Evolutionary conservation across 2,329 filamentous ascomycete species (phyloP).

Genomic region (Chrysosporium keratinophilum): DNA sequence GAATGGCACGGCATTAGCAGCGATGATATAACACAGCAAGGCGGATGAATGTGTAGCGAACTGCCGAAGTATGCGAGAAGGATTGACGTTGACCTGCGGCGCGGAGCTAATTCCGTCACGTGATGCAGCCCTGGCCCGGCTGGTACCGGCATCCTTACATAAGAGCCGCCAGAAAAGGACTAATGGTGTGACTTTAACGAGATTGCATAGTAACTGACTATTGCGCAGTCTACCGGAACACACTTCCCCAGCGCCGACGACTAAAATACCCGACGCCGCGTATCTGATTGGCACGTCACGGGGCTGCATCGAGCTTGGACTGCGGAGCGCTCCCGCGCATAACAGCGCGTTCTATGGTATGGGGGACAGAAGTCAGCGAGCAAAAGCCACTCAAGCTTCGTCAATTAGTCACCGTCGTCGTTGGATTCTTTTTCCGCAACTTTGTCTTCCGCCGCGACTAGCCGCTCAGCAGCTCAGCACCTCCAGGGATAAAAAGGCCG

Average conservation of each 20-base stretch:
- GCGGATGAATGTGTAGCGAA: no score
- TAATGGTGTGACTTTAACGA: background rate
- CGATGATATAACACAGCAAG: no score
- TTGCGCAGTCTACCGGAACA: background rate
- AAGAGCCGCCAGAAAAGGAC: background rate
- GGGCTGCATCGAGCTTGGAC: background rate
- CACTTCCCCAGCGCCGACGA: background rate
- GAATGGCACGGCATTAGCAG: no score
- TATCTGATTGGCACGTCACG: background rate
- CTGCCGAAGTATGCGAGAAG: background rate
- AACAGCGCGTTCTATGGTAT: background rate
- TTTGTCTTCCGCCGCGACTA: constrained; percentile 1
- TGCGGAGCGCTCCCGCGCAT: background rate
- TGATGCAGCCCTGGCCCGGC: background rate
- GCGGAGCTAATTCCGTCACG: background rate
- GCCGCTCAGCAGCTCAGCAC: background rate
- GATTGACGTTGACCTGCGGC: background rate
- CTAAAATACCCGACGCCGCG: constrained; percentile 1
- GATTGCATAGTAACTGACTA: background rate
- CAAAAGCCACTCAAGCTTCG: background rate
- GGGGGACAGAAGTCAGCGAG: background rate
- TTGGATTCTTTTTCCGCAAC: background rate
- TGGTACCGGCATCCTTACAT: constrained; percentile 6
- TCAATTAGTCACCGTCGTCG: background rate
- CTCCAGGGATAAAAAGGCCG: constrained; percentile 3